Conservation (phyloP, 768 basidiomycete species). For the Rossbeevera mucosa region DNA sequence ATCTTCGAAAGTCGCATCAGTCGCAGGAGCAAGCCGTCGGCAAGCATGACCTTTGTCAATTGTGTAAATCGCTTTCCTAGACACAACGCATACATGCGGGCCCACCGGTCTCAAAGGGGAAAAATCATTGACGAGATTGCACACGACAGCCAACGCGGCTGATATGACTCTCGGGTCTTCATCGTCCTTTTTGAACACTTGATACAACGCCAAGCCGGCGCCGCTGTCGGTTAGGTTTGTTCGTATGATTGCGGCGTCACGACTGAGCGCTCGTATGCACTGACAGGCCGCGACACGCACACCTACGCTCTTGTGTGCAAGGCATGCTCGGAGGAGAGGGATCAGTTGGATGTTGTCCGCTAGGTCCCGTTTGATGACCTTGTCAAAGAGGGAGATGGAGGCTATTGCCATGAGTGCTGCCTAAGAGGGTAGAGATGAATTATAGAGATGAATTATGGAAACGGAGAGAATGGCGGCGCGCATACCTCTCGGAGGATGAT, state of each 20-base stretch:
- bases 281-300: conserved; percentile 87
- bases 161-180: conserved; percentile 68
- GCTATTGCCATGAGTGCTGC: conserved; percentile 73
- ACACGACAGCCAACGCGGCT: conserved; percentile 70
- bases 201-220: conserved; percentile 66
- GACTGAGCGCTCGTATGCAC: conserved; percentile 72
- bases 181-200: conserved; percentile 49
- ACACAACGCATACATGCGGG: background rate
- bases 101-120: conserved; percentile 69
- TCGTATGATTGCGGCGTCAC: conserved; percentile 73
- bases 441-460: background rate
- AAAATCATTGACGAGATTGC: conserved; percentile 84
- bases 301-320: conserved; percentile 61
- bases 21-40: conserved; percentile 61
- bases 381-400: conserved; percentile 65
- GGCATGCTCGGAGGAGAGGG: conserved; percentile 47
- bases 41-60: conserved; percentile 54
- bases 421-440: conserved; percentile 32
- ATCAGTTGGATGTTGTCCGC: conserved; percentile 57
- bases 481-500: conserved; percentile 59
- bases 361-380: conserved; percentile 65
- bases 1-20: conserved; percentile 55
- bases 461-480: background rate
- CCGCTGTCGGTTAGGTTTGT: conserved; percentile 84
- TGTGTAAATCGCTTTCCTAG: background rate